Evolutionary conservation across 768 basidiomycete genomes (phyloP).

Genomic region (Piloderma croceum): DNA sequence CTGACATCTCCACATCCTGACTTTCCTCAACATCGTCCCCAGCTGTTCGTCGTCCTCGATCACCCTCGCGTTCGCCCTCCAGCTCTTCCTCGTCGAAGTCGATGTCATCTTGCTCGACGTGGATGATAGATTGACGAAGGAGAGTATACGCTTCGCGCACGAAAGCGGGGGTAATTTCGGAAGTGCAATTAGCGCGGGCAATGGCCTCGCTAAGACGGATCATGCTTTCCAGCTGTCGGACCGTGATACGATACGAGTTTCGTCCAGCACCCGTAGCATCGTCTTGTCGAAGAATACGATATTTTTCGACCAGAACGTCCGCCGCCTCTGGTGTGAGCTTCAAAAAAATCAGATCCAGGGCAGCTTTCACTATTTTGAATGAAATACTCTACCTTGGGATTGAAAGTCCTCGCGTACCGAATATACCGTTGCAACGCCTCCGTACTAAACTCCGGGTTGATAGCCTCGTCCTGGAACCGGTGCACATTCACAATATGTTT

Average conservation of each 20-base stretch:
- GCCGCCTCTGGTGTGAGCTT: slow-evolving; percentile 92
- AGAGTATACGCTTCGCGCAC: slow-evolving; percentile 95
- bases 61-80: slow-evolving; percentile 45
- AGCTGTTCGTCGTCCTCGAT: slow-evolving; percentile 28
- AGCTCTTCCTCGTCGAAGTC: slow-evolving; percentile 93
- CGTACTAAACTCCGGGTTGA: slow-evolving; percentile 95
- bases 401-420: slow-evolving; percentile 94
- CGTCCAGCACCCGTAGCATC: slow-evolving; percentile 82
- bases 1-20: slow-evolving; percentile 60
- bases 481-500: slow-evolving; percentile 98
- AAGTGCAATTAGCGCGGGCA: slow-evolving; percentile 91
- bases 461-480: slow-evolving; percentile 89
- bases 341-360: slow-evolving; percentile 4
- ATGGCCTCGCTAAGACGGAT: slow-evolving; percentile 97
- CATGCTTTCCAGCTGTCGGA: slow-evolving; percentile 97
- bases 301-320: slow-evolving; percentile 91
- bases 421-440: slow-evolving; percentile 96
- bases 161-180: slow-evolving; percentile 91
- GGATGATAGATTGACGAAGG: slow-evolving; percentile 94
- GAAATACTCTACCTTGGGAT: slow-evolving; percentile 62
- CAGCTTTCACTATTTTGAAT: slow-evolving; percentile 1
- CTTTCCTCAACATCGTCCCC: slow-evolving; percentile 43
- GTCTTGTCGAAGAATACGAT: slow-evolving; percentile 85
- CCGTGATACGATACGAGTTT: slow-evolving; percentile 96
- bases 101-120: slow-evolving; percentile 98